These are phyloP conservation scores for Millerozyma acaciae DNA, from an alignment of 805 yeast genomes.

Conservation along the genomic window DNA sequence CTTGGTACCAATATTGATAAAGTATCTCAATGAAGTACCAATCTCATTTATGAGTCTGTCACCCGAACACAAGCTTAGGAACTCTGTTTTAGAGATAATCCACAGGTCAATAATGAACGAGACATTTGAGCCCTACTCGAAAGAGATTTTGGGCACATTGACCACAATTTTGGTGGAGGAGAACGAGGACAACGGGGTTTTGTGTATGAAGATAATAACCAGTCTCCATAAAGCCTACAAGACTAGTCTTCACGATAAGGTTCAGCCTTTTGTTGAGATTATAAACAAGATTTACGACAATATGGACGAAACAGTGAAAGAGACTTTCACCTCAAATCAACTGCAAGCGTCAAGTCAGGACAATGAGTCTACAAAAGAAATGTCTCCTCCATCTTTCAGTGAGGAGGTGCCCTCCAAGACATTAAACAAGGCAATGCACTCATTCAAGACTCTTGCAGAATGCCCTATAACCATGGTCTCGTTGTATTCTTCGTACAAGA, in stretches of 20 bases:
- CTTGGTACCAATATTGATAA: constrained; percentile 66
- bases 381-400: constrained; percentile 37
- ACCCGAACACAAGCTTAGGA: constrained; percentile 74
- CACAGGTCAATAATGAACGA: constrained; percentile 84
- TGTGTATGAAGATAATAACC: constrained; percentile 84
- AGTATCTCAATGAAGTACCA: constrained; percentile 63
- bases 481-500: constrained; percentile 81
- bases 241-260: constrained; percentile 59
- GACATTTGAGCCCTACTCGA: constrained; percentile 67
- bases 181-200: constrained; percentile 93
- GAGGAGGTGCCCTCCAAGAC: constrained; percentile 46
- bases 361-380: constrained; percentile 15
- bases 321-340: constrained; percentile 43
- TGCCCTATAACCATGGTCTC: constrained; percentile 97
- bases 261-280: constrained; percentile 72
- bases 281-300: constrained; percentile 76
- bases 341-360: constrained; percentile 1
- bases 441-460: constrained; percentile 90
- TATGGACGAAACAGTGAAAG: constrained; percentile 70
- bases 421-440: constrained; percentile 64
- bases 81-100: constrained; percentile 70
- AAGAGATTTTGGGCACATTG: constrained; percentile 54
- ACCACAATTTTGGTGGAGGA: constrained; percentile 63
- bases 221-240: constrained; percentile 84
- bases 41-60: constrained; percentile 64